Evolutionary conservation across 2,329 filamentous ascomycete genomes (phyloP), one percentile per base, ranked within the genome.

Genomic region (Xylaria sp.): DNA sequence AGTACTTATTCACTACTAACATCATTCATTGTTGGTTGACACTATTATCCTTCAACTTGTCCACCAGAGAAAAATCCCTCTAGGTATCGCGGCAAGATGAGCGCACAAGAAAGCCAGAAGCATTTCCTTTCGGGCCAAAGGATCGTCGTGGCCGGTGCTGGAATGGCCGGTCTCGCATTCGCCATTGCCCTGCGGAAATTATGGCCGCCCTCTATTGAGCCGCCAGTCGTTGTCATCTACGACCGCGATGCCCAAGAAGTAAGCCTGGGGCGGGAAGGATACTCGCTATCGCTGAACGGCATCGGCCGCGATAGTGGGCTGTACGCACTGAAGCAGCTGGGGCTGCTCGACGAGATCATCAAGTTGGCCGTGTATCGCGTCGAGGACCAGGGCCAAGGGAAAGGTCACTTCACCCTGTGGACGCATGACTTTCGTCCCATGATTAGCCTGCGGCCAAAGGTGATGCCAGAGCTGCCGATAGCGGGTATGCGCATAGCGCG

Each of bases 111-210:
- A 18, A 12, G 13, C 13, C 57, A 41, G 18, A 25, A 3, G 6
- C 62, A 69, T 54, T 71, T 69, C 31, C 63, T 67, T 34, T 74
- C 78, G 5, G 78, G 79, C 15, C 84, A 84, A 72, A 81, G 77
- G 44, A 82, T 85, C 62, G 76, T 84, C 25, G 75, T 86, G 9
- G 78, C 81, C 3, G 84, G 84, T 5, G 82, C 77, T 23, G 84
- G 84, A 34, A 77, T 85, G 25, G 80, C 82, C 10, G 83, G 84
- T 4, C 78, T 82, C 12, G 75, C 82, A 7, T 85, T 86, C 64
- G 80, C 78, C 31, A 73, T 80, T 58, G 78, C 81, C 15, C 74
- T 85, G 9, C 77, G 76, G 41, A 81, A 80, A 59, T 76, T 80
- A 3, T 85, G 82, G 81, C 68, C 77, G n/a, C 67, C 76, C 1